Evolutionary conservation across 768 basidiomycete genomes (phyloP).

Genomic region (Butyriboletus loyo): DNA sequence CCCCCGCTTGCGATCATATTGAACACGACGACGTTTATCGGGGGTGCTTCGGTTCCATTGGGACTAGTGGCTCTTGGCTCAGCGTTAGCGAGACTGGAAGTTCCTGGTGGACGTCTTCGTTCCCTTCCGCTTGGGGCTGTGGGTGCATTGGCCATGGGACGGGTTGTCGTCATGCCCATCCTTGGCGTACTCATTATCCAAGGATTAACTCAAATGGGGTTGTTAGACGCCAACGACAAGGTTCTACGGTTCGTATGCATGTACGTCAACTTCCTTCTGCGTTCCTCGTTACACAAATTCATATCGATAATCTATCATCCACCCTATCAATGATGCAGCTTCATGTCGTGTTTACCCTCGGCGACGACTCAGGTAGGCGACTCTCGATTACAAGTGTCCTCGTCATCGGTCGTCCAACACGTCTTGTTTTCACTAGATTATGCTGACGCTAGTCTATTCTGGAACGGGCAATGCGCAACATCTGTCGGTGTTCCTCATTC

Average conservation of each 20-base stretch:
- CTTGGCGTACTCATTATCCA: conserved; percentile 58
- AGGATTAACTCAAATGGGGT: conserved; percentile 43
- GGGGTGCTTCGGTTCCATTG: conserved; percentile 60
- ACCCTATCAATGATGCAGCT: too few relatives aligned
- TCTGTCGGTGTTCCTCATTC: conserved; percentile 60
- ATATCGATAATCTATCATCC: too few relatives aligned
- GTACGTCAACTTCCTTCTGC: conserved; percentile 40
- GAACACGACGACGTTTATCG: conserved; percentile 56
- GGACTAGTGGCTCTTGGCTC: conserved; percentile 62
- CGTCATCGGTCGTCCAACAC: background rate
- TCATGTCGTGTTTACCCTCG: conserved; percentile 59
- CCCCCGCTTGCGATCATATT: conserved; percentile 63
- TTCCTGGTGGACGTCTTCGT: conserved; percentile 47
- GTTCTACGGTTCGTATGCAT: conserved; percentile 68
- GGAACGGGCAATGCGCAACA: conserved; percentile 63
- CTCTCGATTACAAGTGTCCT: background rate
- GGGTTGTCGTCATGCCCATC: conserved; percentile 56
- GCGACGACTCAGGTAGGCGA: conserved; percentile 52
- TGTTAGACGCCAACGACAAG: conserved; percentile 51
- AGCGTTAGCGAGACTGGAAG: conserved; percentile 53
- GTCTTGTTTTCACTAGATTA: conserved; percentile 40
- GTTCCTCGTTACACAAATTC: background rate
- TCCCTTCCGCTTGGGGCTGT: conserved; percentile 53
- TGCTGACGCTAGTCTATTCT: conserved; percentile 63
- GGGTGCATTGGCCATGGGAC: conserved; percentile 46